Conservation (phyloP, 441 rosid genomes). For the Theobroma grandiflorum region DNA sequence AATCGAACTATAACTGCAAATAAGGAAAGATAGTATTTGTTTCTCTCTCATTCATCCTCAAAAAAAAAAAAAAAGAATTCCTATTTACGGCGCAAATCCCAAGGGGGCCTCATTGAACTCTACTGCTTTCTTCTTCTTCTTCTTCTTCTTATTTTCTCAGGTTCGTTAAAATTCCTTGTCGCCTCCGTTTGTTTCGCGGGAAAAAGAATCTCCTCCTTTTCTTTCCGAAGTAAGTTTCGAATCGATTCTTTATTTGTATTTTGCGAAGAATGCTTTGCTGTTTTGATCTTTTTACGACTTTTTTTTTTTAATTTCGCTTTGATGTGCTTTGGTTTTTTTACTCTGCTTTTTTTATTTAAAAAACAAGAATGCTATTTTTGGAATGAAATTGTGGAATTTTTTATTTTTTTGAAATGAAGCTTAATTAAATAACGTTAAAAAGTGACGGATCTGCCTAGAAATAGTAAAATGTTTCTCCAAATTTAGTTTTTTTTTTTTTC, state of each 20-base stretch:
- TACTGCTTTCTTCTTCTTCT: slow-evolving; percentile 30
- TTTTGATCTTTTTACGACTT: not conserved
- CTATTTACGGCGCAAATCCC: slow-evolving; percentile 15
- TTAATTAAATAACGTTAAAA: slow-evolving; percentile 10
- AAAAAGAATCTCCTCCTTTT: not conserved
- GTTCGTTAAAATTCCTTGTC: not conserved
- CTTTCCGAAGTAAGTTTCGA: not conserved
- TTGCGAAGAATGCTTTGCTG: not conserved
- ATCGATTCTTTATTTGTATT: not conserved
- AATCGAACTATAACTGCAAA: slow-evolving; percentile 37
- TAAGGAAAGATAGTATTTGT: not conserved
- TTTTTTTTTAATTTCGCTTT: not conserved
- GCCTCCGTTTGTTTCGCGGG: slow-evolving; percentile 30
- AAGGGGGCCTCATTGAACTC: slow-evolving; percentile 23
- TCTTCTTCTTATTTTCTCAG: slow-evolving; percentile 12
- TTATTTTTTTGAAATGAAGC: slow-evolving; percentile 1
- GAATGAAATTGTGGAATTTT: slow-evolving; percentile 1
- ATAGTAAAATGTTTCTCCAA: not conserved
- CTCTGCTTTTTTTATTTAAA: not conserved
- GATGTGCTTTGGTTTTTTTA: slow-evolving; percentile 10
- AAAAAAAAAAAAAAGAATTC: not conserved
- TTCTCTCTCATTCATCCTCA: slow-evolving; percentile 1
- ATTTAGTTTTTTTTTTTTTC: not conserved
- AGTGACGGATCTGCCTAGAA: slow-evolving; percentile 38
- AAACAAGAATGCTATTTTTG: not conserved